phyloP scores from a whole-genome alignment of 345 rosid genomes.

The Sisymbrium irio region DNA sequence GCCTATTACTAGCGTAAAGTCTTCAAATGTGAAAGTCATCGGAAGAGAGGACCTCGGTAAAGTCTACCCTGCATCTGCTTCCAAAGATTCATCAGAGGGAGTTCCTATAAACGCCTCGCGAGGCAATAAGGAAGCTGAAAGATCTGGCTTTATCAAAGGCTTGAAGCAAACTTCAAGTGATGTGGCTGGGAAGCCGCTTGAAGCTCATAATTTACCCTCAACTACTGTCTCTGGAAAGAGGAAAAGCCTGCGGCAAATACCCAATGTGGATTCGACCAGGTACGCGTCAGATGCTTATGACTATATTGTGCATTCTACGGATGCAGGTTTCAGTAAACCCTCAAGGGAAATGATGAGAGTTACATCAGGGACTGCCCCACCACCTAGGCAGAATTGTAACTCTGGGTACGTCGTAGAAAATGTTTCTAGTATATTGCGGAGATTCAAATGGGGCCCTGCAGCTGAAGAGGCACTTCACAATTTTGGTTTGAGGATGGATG shows the following conservation, averaged over 20 bases:
- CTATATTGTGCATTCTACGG: slow-evolving; percentile 36
- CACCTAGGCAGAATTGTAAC: slow-evolving; percentile 42
- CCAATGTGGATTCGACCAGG: slow-evolving; percentile 36
- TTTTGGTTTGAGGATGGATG: slow-evolving; percentile 55
- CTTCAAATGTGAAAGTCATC: slow-evolving; percentile 51
- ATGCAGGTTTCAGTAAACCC: slow-evolving; percentile 29
- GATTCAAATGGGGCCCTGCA: slow-evolving; percentile 73
- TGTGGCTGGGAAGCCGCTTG: slow-evolving; percentile 29
- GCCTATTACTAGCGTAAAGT: slow-evolving; percentile 42
- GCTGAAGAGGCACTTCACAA: slow-evolving; percentile 71
- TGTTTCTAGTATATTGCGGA: slow-evolving; percentile 54
- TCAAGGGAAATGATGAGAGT: slow-evolving; percentile 48
- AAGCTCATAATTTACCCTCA: slow-evolving; percentile 9
- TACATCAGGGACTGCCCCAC: slow-evolving; percentile 37
- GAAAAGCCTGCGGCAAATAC: slow-evolving; percentile 45
- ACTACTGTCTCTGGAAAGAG: slow-evolving; percentile 39
- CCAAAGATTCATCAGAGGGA: slow-evolving; percentile 36
- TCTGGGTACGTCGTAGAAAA: slow-evolving; percentile 49
- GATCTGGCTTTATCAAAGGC: slow-evolving; percentile 39
- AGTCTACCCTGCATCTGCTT: slow-evolving; percentile 47
- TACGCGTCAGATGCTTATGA: slow-evolving; percentile 39
- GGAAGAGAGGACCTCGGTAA: slow-evolving; percentile 50
- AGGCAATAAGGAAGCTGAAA: slow-evolving; percentile 41
- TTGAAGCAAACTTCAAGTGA: slow-evolving; percentile 45
- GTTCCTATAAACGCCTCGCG: slow-evolving; percentile 31